Conservation (phyloP, 345 rosid species). For the Eucalyptus cloeziana region DNA sequence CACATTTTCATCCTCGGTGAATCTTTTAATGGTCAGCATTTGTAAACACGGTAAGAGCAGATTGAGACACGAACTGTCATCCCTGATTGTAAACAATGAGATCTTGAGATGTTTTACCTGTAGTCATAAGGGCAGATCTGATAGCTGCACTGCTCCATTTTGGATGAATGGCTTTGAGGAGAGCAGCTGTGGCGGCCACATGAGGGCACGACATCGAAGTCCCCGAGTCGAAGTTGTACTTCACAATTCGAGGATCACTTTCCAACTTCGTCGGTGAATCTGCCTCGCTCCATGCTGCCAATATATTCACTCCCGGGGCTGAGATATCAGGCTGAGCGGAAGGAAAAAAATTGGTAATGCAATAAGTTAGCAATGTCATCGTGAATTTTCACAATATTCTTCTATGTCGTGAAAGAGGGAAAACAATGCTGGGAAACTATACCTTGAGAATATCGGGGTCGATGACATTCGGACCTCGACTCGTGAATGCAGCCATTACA, state of each 20-base stretch:
- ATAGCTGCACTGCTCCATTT: conserved; percentile 82
- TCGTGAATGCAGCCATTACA: conserved; percentile 47
- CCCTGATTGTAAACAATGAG: neutral
- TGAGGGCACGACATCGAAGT: conserved; percentile 97
- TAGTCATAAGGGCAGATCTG: conserved; percentile 69
- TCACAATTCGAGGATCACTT: conserved; percentile 25
- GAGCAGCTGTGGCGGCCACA: conserved; percentile 66
- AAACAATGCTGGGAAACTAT: neutral
- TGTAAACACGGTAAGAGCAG: neutral
- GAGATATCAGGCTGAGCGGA: conserved; percentile 62
- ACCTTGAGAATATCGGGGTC: conserved; percentile 76
- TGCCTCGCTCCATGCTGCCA: conserved; percentile 81
- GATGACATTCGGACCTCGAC: conserved; percentile 55
- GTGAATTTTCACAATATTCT: neutral
- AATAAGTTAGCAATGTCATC: neutral
- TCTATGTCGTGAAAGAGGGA: neutral
- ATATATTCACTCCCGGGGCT: conserved; percentile 66
- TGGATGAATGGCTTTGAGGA: conserved; percentile 66
- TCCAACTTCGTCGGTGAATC: conserved; percentile 28
- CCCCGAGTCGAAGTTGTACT: conserved; percentile 43
- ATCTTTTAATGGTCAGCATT: neutral
- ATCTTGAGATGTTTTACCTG: conserved; percentile 10
- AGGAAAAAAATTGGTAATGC: neutral
- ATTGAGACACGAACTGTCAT: neutral
- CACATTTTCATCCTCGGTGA: neutral